Conservation (phyloP, 306 rosid genomes). For the Hippophae gyantsensis region DNA sequence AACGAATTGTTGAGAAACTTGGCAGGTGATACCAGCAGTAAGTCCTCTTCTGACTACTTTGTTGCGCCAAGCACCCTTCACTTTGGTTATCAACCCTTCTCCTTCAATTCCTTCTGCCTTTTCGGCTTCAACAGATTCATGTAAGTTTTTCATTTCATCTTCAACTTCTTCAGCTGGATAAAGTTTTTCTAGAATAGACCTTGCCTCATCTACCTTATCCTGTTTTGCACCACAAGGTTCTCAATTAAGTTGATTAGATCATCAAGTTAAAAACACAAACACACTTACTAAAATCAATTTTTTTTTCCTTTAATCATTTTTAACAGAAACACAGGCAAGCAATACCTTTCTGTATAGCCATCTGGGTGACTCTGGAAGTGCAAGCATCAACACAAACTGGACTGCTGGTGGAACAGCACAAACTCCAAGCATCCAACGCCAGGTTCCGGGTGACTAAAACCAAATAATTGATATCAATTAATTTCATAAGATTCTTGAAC, state of each 20-base stretch:
- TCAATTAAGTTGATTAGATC: no score
- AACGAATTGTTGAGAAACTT: constrained; percentile 75
- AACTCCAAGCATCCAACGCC: constrained; percentile 93
- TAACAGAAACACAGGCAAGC: no score
- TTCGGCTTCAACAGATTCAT: constrained; percentile 47
- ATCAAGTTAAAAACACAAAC: no score
- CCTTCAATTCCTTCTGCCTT: constrained; percentile 40
- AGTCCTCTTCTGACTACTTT: constrained; percentile 60
- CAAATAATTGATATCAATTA: no score
- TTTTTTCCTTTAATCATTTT: no score
- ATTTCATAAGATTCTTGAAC: no score
- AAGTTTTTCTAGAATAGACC: constrained; percentile 36
- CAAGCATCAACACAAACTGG: constrained; percentile 56
- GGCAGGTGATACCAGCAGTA: constrained; percentile 56
- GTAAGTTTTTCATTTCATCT: constrained; percentile 46
- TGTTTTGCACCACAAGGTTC: constrained; percentile 5
- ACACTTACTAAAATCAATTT: no score
- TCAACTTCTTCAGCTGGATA: constrained; percentile 47
- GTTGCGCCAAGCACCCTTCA: constrained; percentile 35
- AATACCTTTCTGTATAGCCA: constrained; percentile 42
- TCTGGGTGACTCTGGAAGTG: constrained; percentile 74
- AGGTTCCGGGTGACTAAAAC: constrained; percentile 53
- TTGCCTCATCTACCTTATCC: constrained; percentile 54
- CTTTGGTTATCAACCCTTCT: constrained; percentile 27
- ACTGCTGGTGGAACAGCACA: constrained; percentile 57